Conservation (phyloP, 495 filamentous ascomycete species). For the Penicillium coffeae region DNA sequence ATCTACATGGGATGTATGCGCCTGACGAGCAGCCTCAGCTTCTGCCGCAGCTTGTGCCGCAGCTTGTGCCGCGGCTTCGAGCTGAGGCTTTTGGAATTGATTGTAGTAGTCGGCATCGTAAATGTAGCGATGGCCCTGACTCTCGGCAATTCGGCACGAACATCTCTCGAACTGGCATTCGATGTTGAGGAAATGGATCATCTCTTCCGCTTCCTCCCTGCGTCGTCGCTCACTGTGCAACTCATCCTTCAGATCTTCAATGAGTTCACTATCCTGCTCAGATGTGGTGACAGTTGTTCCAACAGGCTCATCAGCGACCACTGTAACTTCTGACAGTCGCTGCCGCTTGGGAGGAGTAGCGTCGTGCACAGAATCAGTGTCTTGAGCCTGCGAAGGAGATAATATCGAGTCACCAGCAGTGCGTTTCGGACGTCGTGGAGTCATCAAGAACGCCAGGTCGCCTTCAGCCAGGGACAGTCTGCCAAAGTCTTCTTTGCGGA, state of each 20-base stretch:
- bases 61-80: conserved; percentile 14
- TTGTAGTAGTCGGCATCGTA: conserved; percentile 39
- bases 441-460: conserved; percentile 33
- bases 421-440: conserved; percentile 47
- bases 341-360: conserved; percentile 61
- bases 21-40: conserved; percentile 1
- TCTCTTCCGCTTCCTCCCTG: conserved; percentile 63
- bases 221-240: conserved; percentile 62
- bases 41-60: background rate
- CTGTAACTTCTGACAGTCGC: conserved; percentile 50
- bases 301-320: conserved; percentile 42
- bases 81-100: conserved; percentile 20
- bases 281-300: conserved; percentile 19
- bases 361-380: conserved; percentile 45
- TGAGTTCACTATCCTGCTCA: conserved; percentile 39
- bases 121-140: conserved; percentile 44
- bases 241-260: conserved; percentile 58
- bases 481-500: conserved; percentile 24
- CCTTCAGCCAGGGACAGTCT: conserved; percentile 33
- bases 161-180: conserved; percentile 76
- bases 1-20: background rate
- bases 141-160: conserved; percentile 56
- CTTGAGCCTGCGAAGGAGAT: conserved; percentile 35
- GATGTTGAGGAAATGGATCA: conserved; percentile 75
- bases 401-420: conserved; percentile 56